Conservation (phyloP, 768 basidiomycete species). For the Boletus pseudopeckii region DNA sequence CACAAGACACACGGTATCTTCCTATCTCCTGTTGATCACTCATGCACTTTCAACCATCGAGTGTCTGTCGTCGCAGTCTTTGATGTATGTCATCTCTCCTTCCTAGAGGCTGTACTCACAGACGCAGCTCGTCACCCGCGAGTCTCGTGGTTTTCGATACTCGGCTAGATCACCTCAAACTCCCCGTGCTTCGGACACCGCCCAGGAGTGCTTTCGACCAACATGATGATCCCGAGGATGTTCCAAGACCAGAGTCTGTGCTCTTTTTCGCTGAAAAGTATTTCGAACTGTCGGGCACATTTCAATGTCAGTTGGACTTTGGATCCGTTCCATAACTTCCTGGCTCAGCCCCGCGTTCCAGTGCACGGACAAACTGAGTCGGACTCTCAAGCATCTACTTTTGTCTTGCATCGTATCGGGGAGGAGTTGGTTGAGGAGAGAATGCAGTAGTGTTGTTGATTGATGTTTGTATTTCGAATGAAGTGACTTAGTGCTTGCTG, state of each 20-base stretch:
- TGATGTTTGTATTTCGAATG: slow-evolving; percentile 13
- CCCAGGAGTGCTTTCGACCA: slow-evolving; percentile 10
- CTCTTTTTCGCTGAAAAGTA: slow-evolving; percentile 46
- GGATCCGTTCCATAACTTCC: background rate
- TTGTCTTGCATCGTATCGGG: slow-evolving; percentile 15
- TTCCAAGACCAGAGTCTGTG: slow-evolving; percentile 34
- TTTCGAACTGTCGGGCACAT: slow-evolving; percentile 49
- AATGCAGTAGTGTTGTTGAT: slow-evolving; percentile 9
- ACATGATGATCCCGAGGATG: slow-evolving; percentile 17
- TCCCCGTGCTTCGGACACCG: slow-evolving; percentile 43
- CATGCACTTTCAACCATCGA: slow-evolving; percentile 44
- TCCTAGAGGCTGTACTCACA: background rate
- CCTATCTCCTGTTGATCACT: slow-evolving; percentile 49
- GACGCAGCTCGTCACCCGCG: slow-evolving; percentile 19
- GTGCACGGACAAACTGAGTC: slow-evolving; percentile 6
- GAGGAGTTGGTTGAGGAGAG: background rate
- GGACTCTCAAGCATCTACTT: background rate
- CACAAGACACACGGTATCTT: slow-evolving; percentile 39
- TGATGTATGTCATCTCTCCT: slow-evolving; percentile 18
- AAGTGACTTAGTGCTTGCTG: too few relatives aligned
- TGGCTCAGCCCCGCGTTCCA: slow-evolving; percentile 7
- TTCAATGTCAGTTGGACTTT: slow-evolving; percentile 41
- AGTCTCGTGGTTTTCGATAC: slow-evolving; percentile 61
- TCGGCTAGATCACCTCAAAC: slow-evolving; percentile 44
- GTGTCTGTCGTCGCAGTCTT: slow-evolving; percentile 30